A percentile compares a stretch with the other conserved stretches of the same genome.
phyloP scores from a whole-genome alignment of 805 yeast genomes.

The Lipomyces yamanashiensis region DNA sequence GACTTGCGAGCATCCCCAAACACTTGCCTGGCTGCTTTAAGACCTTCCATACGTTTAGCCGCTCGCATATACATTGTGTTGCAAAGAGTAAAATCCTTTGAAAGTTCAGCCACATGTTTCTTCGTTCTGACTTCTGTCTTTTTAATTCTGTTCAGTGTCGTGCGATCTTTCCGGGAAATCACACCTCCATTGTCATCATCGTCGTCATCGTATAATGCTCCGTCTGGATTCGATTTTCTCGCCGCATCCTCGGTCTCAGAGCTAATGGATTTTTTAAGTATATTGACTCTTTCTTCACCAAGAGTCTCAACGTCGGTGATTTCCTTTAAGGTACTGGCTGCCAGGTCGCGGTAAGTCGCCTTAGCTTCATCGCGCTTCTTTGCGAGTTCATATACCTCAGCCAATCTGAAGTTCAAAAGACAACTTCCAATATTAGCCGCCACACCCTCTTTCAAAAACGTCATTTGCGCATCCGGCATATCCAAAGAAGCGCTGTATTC shows the following conservation, averaged over 20 bases:
- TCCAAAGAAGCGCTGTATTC: conserved; percentile 49
- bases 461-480: conserved; percentile 43
- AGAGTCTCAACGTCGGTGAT: conserved; percentile 41
- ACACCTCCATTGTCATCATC: neutral
- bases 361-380: conserved; percentile 57
- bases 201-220: conserved; percentile 5
- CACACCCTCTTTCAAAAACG: conserved; percentile 59
- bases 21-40: conserved; percentile 71
- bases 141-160: conserved; percentile 19
- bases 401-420: conserved; percentile 65
- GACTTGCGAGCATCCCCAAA: conserved; percentile 73
- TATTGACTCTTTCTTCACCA: conserved; percentile 34
- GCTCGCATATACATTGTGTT: conserved; percentile 74
- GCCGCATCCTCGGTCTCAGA: conserved; percentile 19
- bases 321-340: conserved; percentile 52
- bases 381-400: conserved; percentile 70
- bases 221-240: neutral
- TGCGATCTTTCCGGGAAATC: neutral
- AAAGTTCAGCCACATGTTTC: conserved; percentile 39
- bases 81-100: conserved; percentile 61
- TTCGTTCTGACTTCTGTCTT: conserved; percentile 32
- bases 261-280: conserved; percentile 6
- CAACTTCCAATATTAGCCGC: conserved; percentile 71
- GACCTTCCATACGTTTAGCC: conserved; percentile 66
- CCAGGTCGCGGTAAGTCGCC: conserved; percentile 55